Base-by-base conservation (phyloP, 2,329 filamentous ascomycete species). In the Colletotrichum theobromicola region DNA sequence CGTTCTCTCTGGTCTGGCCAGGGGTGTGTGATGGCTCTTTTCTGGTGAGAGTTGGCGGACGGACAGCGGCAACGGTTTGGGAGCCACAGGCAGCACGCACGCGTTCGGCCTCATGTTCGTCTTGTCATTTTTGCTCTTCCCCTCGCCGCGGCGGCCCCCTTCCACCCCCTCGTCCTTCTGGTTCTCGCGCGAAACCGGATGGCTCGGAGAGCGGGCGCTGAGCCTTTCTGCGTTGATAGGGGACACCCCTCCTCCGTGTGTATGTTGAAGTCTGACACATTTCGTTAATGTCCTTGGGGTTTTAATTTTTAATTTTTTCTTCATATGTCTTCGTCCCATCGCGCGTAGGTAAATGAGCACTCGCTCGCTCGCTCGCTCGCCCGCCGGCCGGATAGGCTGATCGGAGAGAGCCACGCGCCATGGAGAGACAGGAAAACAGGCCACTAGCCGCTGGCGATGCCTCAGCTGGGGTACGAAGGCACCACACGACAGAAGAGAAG, bases 91-190 rank as follows among this genome's bases (percentile, higher is more conserved):
- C 9, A 21, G 50, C 57, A 46, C 42, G 42, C 57, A 32, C 28
- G 32, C 28, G 32, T 46, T 63, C 67, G 64, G 62, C 69, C 63
- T 75, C 72, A 73, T 68, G 72, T 75, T 75, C 72, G 64, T 75
- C 72, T 75, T 68, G 70, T 75, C 72, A 71, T 74, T 15, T 18
- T 30, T 24, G 64, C 35, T 30, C 37, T 32, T 68, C 60, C 57
- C 9, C 57, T 62, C 42, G 42, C 42, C 42, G 42, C n/a, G 42
- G 42, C 42, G 42, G 28, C 42, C 15, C 57, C 18, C 35, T 28
- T 46, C 42, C 42, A 46, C 42, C n/a, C 42, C 42, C 42, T 46
- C 42, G 42, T 46, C 21, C 28, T 46, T 68, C 30, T 62, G 53
- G 62, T 53, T 72, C 58, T 37, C 28, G 26, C 30, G 37, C 69